phyloP scores from a whole-genome alignment of 2,329 filamentous ascomycete genomes.

The Paecilomyces fulvus region DNA sequence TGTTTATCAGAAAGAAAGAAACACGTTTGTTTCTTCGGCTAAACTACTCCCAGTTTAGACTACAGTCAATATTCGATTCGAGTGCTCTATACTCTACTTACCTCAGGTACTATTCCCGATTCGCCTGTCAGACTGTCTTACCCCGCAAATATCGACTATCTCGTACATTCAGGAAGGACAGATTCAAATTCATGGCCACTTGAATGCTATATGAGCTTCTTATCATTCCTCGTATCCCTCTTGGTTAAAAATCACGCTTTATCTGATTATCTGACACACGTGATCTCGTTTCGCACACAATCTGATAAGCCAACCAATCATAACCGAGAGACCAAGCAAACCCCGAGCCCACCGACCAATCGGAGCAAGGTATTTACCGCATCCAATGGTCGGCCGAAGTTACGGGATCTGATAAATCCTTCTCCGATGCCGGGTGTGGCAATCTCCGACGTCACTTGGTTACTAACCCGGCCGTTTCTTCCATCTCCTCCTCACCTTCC shows the following conservation, averaged over 20 bases:
- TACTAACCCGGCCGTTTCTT: conserved; percentile 7
- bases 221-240: not conserved
- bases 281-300: not conserved
- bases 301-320: not conserved
- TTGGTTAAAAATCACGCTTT: not conserved
- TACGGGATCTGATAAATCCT: conserved; percentile 2
- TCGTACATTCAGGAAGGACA: not conserved
- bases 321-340: not conserved
- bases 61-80: not conserved
- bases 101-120: not conserved
- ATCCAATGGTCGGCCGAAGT: conserved; percentile 6
- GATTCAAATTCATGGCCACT: no score
- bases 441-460: not conserved
- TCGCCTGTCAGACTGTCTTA: not conserved
- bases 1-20: not conserved
- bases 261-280: not conserved
- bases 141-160: not conserved
- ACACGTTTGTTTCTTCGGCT: not conserved
- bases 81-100: not conserved
- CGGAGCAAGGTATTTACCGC: conserved; percentile 8
- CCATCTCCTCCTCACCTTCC: conserved; percentile 13
- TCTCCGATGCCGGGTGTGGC: not conserved
- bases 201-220: not conserved
- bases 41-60: not conserved
- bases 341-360: not conserved